Base-by-base conservation (phyloP, 768 basidiomycete genomes). In the Russula sp. region DNA sequence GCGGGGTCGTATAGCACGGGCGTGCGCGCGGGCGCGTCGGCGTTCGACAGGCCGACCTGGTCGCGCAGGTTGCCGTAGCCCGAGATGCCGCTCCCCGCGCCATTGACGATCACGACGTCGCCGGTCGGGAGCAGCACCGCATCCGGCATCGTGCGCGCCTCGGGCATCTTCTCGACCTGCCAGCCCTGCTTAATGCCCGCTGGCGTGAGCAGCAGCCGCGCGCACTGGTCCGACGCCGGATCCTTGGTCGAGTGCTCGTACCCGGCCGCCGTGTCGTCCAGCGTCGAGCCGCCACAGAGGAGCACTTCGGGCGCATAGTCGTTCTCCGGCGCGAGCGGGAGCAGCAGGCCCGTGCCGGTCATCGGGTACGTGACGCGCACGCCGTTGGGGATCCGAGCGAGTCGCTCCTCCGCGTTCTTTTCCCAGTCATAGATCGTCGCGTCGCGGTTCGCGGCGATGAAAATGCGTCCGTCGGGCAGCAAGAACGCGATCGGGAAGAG, bases 351-450 rank as follows among this genome's bases (percentile, higher is more conserved):
- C 16, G 84, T 84, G 45, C 85, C 90, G 29, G 88, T 76, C 86
- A 91, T 88, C 1, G 90, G 90, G 70, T 93, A 92, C 0, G 90
- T 90, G 39, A 91, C 83, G 29, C 88, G 87, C 16, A 90, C 82
- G 46, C 83, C 84, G 63, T 92, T 89, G 7, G 90, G 89, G 66
- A 91, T 80, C 47, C 69, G 72, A 29, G 90, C 90, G 13, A 90
- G 79, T 39, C 79, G 73, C 32, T 71, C 75, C 71, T 90, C 88
- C 1, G 73, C 77, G 67, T 90, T 83, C 11, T 72, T 71, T 65
- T 77, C 70, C 88, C 88, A 90, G 71, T 91, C 79, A 67, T 91
- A 92, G 64, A 91, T 84, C 77, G 85, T 89, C 7, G 87, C 86
- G 60, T 90, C 85, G 39, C 76, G 81, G 69, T 91, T 90, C 5